Evolutionary conservation across 108 stramenopile species (phyloP), one percentile per base, ranked within the genome.

Genomic region (Epithemia pelagica): DNA sequence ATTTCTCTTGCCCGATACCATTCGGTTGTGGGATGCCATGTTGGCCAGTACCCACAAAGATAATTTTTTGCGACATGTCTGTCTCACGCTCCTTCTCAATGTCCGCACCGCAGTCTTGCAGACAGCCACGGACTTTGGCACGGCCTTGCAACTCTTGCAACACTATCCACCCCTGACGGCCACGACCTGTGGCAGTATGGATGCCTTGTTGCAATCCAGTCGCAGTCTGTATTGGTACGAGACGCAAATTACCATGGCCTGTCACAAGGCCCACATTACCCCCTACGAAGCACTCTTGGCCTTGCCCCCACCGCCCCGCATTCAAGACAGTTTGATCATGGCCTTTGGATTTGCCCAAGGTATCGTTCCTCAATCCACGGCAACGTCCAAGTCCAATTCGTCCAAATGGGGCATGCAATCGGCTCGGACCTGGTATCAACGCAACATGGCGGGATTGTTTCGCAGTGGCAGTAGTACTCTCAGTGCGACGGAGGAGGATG

Each of bases 1-100:
- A 71, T 96, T 99, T 61, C 68, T 89, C 18, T 77, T 99, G 30
- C 94, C 88, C 1, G 96, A 97, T 79, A 99, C 96, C 15, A 95
- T 99, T 60, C 94, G 96, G 20, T 78, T 99, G 20, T 99, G 98
- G 98, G 98, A 99, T 70, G 78, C 77, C 68, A 91, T 99, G 79
- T 97, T 99, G 66, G 86, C 96, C 24, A 80, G 85, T 27, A 91
- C 90, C 1, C 89, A 93, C 68, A 94, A 95, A 69, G 95, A 91
- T 64, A 85, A 88, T 52, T 95, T 95, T 60, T 69, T 96, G 28
- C 80, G 95, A n/a, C 94, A 95, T 65, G 89, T 90, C 30, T 92
- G 94, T 62, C 89, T 88, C 21, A 89, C 95, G 27, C 96, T 99
- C 91, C 81, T 99, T 18, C 78, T 94, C 72, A 72, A 79, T 32